Percentiles rank a stretch among this genome's conserved stretches.
Conservation (phyloP, 345 rosid species). For the Ailanthus altissimus region DNA sequence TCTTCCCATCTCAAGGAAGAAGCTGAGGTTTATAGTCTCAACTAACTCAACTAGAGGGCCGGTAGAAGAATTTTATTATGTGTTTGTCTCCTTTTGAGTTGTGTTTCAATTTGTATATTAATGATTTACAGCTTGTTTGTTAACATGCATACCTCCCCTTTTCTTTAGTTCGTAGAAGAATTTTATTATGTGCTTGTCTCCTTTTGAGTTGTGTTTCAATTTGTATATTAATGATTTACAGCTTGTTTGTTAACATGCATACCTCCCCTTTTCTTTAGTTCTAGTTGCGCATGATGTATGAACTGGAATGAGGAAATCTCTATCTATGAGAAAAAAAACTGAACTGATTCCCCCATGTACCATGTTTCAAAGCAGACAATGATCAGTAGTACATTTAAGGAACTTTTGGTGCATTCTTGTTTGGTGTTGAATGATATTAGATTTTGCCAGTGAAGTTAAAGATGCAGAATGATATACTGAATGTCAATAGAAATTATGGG, state of each 20-base stretch:
- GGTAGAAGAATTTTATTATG: slow-evolving; percentile 27
- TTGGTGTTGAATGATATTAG: neutral
- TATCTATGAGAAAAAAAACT: neutral
- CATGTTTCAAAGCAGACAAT: slow-evolving; percentile 13
- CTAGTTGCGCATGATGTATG: slow-evolving; percentile 21
- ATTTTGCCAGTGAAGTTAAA: neutral
- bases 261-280: slow-evolving; percentile 23
- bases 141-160: slow-evolving; percentile 25
- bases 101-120: slow-evolving; percentile 42
- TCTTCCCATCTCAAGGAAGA: slow-evolving; percentile 26
- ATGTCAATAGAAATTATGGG: slow-evolving; percentile 12
- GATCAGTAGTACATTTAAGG: slow-evolving; percentile 16
- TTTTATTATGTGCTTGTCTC: slow-evolving; percentile 16
- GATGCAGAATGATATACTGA: neutral
- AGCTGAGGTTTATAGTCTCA: slow-evolving; percentile 37
- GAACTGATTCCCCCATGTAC: slow-evolving; percentile 22
- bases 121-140: slow-evolving; percentile 26
- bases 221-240: slow-evolving; percentile 40
- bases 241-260: slow-evolving; percentile 29
- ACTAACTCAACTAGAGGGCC: slow-evolving; percentile 44
- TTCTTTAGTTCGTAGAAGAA: too few species aligned
- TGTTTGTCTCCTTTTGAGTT: slow-evolving; percentile 25
- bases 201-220: slow-evolving; percentile 29
- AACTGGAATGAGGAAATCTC: slow-evolving; percentile 21
- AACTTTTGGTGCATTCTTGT: slow-evolving; percentile 15